phyloP scores from a whole-genome alignment of 257 asterid species.

The Penstemon barbatus region DNA sequence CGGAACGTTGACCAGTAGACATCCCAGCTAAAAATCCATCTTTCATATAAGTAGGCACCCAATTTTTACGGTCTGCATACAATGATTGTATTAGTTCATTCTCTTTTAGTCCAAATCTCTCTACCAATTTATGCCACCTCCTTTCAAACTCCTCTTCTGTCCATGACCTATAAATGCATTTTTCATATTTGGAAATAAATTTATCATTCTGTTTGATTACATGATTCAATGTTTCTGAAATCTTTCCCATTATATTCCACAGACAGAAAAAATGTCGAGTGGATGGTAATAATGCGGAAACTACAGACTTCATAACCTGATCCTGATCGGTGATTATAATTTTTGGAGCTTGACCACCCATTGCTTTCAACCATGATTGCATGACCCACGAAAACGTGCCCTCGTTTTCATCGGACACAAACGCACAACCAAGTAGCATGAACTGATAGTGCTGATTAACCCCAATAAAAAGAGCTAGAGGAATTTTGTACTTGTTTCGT shows the following conservation, averaged over 20 bases:
- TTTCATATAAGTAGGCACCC: slow-evolving; percentile 74
- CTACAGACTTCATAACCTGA: slow-evolving; percentile 51
- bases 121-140: slow-evolving; percentile 79
- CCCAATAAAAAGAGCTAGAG: slow-evolving; percentile 79
- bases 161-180: slow-evolving; percentile 78
- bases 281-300: slow-evolving; percentile 66
- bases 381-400: slow-evolving; percentile 80
- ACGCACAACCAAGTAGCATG: slow-evolving; percentile 91
- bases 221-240: slow-evolving; percentile 60
- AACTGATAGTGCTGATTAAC: slow-evolving; percentile 96
- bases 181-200: slow-evolving; percentile 64
- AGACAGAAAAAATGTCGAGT: slow-evolving; percentile 62
- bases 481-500: slow-evolving; percentile 83
- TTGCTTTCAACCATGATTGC: slow-evolving; percentile 83
- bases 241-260: slow-evolving; percentile 81
- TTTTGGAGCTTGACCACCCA: slow-evolving; percentile 88
- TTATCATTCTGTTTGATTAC: slow-evolving; percentile 71
- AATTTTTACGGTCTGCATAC: slow-evolving; percentile 69
- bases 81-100: slow-evolving; percentile 62
- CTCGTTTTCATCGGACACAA: slow-evolving; percentile 74
- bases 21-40: slow-evolving; percentile 82
- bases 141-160: slow-evolving; percentile 78
- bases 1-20: slow-evolving; percentile 76
- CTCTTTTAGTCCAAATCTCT: slow-evolving; percentile 70
- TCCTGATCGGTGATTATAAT: slow-evolving; percentile 79